Evolutionary conservation across 352 stramenopile genomes (phyloP).

Genomic region (Pilasporangium apinafurcum): DNA sequence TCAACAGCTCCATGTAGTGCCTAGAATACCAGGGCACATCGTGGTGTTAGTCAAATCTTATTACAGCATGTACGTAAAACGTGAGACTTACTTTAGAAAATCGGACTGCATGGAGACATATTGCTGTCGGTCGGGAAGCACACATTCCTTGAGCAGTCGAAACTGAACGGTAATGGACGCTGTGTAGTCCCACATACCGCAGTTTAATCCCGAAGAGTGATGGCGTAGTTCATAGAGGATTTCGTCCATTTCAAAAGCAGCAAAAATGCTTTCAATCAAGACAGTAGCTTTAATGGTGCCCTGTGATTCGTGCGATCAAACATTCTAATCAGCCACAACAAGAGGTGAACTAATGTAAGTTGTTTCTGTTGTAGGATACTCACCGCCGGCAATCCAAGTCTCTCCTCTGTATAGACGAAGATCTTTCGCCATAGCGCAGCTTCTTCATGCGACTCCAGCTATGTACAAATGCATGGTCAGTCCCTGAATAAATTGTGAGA

Average conservation of each 20-base stretch:
- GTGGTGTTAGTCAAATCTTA: too few relatives aligned
- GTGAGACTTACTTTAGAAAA: constrained; percentile 33
- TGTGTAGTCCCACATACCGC: constrained; percentile 96
- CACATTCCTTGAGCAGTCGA: constrained; percentile 59
- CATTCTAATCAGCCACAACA: too few relatives aligned
- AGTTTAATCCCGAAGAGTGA: constrained; percentile 95
- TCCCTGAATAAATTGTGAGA: not conserved
- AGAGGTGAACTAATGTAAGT: too few relatives aligned
- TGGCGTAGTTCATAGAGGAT: constrained; percentile 93
- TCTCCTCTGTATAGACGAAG: constrained; percentile 88
- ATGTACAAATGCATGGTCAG: not conserved
- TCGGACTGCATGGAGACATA: constrained; percentile 67
- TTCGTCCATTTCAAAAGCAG: constrained; percentile 97
- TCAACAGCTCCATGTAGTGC: constrained; percentile 91
- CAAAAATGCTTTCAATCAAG: constrained; percentile 96
- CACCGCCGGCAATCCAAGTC: constrained; percentile 80
- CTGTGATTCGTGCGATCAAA: constrained; percentile 3
- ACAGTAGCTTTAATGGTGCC: constrained; percentile 88
- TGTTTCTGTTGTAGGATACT: constrained; percentile 1
- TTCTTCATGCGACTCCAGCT: constrained; percentile 91
- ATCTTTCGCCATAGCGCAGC: constrained; percentile 94
- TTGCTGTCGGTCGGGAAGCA: constrained; percentile 90
- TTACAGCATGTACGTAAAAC: not conserved
- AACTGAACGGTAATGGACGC: constrained; percentile 96
- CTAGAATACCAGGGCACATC: constrained; percentile 14